A percentile compares a stretch with the other conserved stretches of the same genome.
Evolutionary conservation across 441 rosid genomes (phyloP).

Genomic region (Populus hybrid): DNA sequence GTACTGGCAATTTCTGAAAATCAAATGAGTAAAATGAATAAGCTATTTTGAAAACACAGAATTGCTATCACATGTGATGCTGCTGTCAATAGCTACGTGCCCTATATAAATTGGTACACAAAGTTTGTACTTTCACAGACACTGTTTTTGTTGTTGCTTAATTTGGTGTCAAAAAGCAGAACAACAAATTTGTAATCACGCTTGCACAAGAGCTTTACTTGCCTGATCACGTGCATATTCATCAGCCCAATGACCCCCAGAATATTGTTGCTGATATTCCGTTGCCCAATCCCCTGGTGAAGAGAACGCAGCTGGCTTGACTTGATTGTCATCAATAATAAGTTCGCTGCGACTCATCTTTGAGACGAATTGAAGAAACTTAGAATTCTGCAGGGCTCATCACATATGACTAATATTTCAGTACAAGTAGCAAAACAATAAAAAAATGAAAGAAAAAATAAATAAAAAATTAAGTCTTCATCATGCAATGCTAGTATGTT

Average conservation of each 20-base stretch:
- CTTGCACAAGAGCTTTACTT: slow-evolving; percentile 26
- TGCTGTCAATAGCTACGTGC: no score
- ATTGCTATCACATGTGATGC: no score
- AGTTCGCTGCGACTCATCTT: slow-evolving; percentile 99
- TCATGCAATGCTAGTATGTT: not conserved
- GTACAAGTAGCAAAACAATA: slow-evolving; percentile 11
- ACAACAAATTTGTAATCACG: not conserved
- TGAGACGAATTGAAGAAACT: slow-evolving; percentile 94
- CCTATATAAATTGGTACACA: no score
- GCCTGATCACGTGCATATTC: slow-evolving; percentile 62
- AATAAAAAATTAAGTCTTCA: not conserved
- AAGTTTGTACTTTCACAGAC: no score
- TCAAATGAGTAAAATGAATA: no score
- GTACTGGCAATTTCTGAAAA: no score
- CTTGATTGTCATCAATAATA: slow-evolving; percentile 87
- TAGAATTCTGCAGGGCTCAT: slow-evolving; percentile 73
- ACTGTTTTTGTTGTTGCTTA: not conserved
- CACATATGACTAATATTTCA: slow-evolving; percentile 17
- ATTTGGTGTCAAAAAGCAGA: not conserved
- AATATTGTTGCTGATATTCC: slow-evolving; percentile 80
- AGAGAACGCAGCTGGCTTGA: slow-evolving; percentile 51
- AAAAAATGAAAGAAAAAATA: not conserved
- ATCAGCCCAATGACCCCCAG: slow-evolving; percentile 81
- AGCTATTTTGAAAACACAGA: no score
- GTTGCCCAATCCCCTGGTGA: slow-evolving; percentile 81